phyloP scores from a whole-genome alignment of 371 early-diverging fungal species.

The Mortierella sp. region DNA sequence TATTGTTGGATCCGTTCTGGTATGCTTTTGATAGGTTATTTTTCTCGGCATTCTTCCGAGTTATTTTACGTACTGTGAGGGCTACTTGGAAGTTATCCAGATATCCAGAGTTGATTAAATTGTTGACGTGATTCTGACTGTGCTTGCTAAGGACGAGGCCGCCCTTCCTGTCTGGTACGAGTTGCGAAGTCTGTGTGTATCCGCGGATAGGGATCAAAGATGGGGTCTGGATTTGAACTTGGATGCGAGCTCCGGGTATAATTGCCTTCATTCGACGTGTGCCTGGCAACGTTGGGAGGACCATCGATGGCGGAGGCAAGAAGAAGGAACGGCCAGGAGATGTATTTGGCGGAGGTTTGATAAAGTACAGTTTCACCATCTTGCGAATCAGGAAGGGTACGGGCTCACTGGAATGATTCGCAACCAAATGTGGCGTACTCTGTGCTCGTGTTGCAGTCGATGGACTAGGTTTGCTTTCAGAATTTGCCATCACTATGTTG shows the following conservation, averaged over 20 bases:
- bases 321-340: conserved; percentile 14
- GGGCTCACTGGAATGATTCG: conserved; percentile 7
- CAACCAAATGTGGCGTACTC: conserved; percentile 15
- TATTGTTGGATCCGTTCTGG: background rate
- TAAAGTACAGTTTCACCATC: conserved; percentile 36
- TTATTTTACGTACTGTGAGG: conserved; percentile 37
- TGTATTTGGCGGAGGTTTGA: conserved; percentile 28
- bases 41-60: conserved; percentile 24
- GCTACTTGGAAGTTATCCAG: conserved; percentile 40
- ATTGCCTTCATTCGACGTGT: conserved; percentile 39
- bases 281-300: conserved; percentile 23
- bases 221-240: conserved; percentile 48
- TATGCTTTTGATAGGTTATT: conserved; percentile 12
- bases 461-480: background rate
- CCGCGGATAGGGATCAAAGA: conserved; percentile 41
- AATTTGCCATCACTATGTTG: background rate
- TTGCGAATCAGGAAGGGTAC: conserved; percentile 45
- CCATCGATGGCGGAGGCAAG: conserved; percentile 33
- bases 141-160: conserved; percentile 28
- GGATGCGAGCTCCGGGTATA: conserved; percentile 46
- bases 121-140: background rate
- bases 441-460: conserved; percentile 2
- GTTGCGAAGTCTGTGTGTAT: conserved; percentile 29
- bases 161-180: conserved; percentile 35
- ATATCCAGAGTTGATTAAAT: conserved; percentile 1